Conservation (phyloP, 257 asterid species). For the Ligustrum vulgare region DNA sequence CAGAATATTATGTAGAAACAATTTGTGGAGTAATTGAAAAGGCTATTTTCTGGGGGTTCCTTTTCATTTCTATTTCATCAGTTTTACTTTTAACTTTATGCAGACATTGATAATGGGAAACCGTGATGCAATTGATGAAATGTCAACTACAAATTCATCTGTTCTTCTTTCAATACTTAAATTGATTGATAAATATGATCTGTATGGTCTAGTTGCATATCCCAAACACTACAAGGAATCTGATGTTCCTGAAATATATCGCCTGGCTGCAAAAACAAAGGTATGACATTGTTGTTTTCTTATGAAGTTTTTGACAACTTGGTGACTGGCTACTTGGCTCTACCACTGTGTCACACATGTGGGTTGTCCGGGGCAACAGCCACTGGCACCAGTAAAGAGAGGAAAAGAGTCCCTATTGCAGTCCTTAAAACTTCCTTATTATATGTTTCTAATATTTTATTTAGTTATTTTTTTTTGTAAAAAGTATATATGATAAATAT, state of each 20-base stretch:
- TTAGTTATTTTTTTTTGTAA: no score
- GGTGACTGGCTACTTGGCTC: slow-evolving; percentile 11
- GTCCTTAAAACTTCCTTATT: neutral
- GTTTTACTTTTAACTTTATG: slow-evolving; percentile 26
- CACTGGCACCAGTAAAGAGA: neutral
- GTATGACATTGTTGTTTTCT: slow-evolving; percentile 27
- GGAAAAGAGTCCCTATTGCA: neutral
- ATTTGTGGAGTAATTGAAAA: slow-evolving; percentile 14
- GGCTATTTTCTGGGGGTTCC: slow-evolving; percentile 8
- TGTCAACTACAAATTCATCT: slow-evolving; percentile 71
- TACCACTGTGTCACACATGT: neutral
- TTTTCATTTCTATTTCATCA: slow-evolving; percentile 13
- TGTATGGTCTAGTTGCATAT: slow-evolving; percentile 79
- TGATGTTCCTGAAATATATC: slow-evolving; percentile 80
- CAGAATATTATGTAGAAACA: slow-evolving; percentile 12
- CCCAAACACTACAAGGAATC: slow-evolving; percentile 83
- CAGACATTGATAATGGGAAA: slow-evolving; percentile 87
- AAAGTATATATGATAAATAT: neutral
- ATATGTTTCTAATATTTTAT: neutral
- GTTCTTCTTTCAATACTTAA: slow-evolving; percentile 77
- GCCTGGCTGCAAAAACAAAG: slow-evolving; percentile 83
- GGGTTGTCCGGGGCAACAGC: neutral
- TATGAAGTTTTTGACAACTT: slow-evolving; percentile 15
- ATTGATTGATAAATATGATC: slow-evolving; percentile 73
- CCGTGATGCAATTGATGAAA: slow-evolving; percentile 74